These are phyloP conservation scores for Calonectria naviculata DNA, from an alignment of 2,329 filamentous ascomycete species.

Conservation along the genomic window DNA sequence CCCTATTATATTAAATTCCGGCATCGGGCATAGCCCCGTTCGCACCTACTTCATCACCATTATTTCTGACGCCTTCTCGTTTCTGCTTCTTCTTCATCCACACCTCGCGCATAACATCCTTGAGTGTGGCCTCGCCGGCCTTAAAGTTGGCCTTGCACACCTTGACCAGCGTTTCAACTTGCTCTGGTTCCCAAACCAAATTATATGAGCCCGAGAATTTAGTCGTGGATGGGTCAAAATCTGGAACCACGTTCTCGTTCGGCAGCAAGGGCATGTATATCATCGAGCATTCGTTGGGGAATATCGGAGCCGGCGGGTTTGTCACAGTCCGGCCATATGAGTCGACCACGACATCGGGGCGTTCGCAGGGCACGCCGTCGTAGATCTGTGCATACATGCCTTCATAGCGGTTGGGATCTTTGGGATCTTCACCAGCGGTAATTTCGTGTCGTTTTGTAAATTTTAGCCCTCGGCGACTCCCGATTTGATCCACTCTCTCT, in stretches of 20 bases:
- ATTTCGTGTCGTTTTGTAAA: conserved; percentile 2
- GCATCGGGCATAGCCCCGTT: not conserved
- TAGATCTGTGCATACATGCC: conserved; percentile 19
- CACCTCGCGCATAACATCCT: conserved; percentile 1
- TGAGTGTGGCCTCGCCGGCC: not conserved
- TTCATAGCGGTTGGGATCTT: conserved; percentile 6
- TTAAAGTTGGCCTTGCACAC: conserved; percentile 18
- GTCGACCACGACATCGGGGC: conserved; percentile 13
- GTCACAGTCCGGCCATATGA: conserved; percentile 18
- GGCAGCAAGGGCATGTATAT: conserved; percentile 21
- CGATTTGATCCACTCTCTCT: conserved; percentile 20
- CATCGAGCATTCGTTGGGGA: conserved; percentile 16
- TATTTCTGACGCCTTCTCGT: not conserved
- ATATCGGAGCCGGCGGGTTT: conserved; percentile 14
- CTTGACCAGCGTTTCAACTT: conserved; percentile 11
- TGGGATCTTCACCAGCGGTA: not conserved
- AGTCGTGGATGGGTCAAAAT: conserved; percentile 17
- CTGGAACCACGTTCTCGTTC: not conserved
- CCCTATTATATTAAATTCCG: not conserved
- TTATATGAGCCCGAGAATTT: conserved; percentile 25
- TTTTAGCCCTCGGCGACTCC: conserved; percentile 11
- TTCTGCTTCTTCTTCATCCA: conserved; percentile 17
- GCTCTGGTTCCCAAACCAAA: conserved; percentile 13
- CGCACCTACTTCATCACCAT: not conserved
- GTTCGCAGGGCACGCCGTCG: conserved; percentile 11